Evolutionary conservation across 345 rosid species (phyloP).

Genomic region (Camelina hispida): DNA sequence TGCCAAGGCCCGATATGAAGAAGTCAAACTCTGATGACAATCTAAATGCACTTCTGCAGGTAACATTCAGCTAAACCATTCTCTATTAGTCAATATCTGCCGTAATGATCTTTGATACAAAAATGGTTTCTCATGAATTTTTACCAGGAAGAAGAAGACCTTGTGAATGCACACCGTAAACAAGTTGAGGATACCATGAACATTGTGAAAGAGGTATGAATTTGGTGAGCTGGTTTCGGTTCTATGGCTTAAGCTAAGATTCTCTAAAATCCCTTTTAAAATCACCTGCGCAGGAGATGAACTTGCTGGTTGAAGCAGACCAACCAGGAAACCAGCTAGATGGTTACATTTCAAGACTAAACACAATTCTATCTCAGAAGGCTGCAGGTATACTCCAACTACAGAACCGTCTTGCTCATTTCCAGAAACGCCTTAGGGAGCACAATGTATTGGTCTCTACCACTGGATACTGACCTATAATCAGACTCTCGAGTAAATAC

Average conservation of each 20-base stretch:
- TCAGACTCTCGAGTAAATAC: slow-evolving; percentile 29
- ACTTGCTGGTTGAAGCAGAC: slow-evolving; percentile 87
- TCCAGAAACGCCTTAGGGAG: slow-evolving; percentile 92
- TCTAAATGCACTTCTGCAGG: slow-evolving; percentile 79
- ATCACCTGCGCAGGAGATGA: slow-evolving; percentile 79
- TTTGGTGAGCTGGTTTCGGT: slow-evolving; percentile 3
- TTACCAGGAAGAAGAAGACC: slow-evolving; percentile 94
- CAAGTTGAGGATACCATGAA: slow-evolving; percentile 97
- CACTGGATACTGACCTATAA: slow-evolving; percentile 59
- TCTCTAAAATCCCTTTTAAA: neutral
- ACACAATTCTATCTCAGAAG: slow-evolving; percentile 80
- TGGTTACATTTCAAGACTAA: slow-evolving; percentile 71
- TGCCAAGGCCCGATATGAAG: slow-evolving; percentile 58
- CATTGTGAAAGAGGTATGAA: slow-evolving; percentile 86
- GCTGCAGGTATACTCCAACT: slow-evolving; percentile 86
- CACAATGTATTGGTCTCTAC: slow-evolving; percentile 80
- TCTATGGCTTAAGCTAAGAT: neutral
- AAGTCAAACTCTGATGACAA: slow-evolving; percentile 73
- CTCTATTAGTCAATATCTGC: neutral
- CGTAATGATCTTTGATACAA: slow-evolving; percentile 13
- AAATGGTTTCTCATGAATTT: slow-evolving; percentile 25
- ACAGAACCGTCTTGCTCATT: slow-evolving; percentile 78
- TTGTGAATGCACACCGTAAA: slow-evolving; percentile 91
- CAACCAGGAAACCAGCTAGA: slow-evolving; percentile 97
- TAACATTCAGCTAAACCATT: slow-evolving; percentile 34